Conservation (phyloP, 192 early-diverging fungal species). For the Geranomyces michiganensis region DNA sequence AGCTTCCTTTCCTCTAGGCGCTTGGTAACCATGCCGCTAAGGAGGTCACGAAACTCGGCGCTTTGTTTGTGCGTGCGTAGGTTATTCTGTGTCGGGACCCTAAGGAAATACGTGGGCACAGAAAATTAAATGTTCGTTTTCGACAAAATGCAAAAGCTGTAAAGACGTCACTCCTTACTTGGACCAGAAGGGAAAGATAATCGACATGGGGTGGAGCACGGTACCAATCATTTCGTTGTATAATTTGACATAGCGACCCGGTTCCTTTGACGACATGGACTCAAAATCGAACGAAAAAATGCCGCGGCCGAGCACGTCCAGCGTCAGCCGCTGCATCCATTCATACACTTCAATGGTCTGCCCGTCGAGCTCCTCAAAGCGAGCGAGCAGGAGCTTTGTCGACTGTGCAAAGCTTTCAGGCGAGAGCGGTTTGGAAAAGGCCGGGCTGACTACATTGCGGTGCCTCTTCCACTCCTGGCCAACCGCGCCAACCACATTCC, state of each 20-base stretch:
- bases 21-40: neutral
- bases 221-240: constrained; percentile 5
- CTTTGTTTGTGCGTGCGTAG: neutral
- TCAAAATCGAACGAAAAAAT: constrained; percentile 9
- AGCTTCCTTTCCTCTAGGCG: neutral
- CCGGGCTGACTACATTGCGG: neutral
- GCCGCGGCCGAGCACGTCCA: neutral
- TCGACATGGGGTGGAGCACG: neutral
- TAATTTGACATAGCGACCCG: neutral
- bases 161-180: too few relatives aligned
- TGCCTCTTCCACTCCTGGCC: constrained; percentile 1
- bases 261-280: neutral
- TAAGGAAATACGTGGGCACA: too few relatives aligned
- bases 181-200: constrained; percentile 6
- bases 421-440: neutral
- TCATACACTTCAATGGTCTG: neutral
- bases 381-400: neutral
- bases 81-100: neutral
- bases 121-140: too few relatives aligned
- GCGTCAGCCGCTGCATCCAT: constrained; percentile 9
- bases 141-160: too few relatives aligned
- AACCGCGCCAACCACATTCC: neutral
- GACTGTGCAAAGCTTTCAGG: constrained; percentile 3
- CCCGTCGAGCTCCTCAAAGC: neutral
- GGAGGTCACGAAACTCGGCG: neutral